Conservation (phyloP, 306 rosid genomes). For the Pachyrhizus erosus region DNA sequence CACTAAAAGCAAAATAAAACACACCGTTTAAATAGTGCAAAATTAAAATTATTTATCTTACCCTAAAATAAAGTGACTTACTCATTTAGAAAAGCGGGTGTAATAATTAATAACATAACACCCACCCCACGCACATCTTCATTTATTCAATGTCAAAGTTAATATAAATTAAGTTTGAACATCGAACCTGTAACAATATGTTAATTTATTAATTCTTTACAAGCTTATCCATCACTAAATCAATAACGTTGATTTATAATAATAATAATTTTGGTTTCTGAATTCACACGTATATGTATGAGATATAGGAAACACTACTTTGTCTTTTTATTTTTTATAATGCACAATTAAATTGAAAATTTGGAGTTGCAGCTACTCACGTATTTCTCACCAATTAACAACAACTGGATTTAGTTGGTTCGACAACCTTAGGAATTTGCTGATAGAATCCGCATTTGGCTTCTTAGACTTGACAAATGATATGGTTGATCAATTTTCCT, state of each 20-base stretch:
- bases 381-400: conserved; percentile 57
- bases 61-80: too few species aligned
- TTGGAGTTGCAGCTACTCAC: not conserved
- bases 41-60: too few species aligned
- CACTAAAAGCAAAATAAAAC: not conserved
- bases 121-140: not conserved
- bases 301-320: not conserved
- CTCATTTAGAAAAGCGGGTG: not conserved
- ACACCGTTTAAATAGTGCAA: not conserved
- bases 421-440: conserved; percentile 59
- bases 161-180: not conserved
- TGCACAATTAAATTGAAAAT: not conserved
- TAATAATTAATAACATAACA: too few species aligned
- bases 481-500: conserved; percentile 30
- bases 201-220: not conserved
- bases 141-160: not conserved
- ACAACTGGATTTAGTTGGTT: conserved; percentile 58
- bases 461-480: conserved; percentile 51
- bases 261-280: too few species aligned
- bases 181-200: not conserved
- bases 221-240: not conserved
- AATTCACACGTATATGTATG: not conserved
- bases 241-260: not conserved
- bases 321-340: not conserved
- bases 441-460: conserved; percentile 37